Evolutionary conservation across 2,329 filamentous ascomycete genomes (phyloP), one percentile per base, ranked within the genome.

Genomic region (Coniella vitis): DNA sequence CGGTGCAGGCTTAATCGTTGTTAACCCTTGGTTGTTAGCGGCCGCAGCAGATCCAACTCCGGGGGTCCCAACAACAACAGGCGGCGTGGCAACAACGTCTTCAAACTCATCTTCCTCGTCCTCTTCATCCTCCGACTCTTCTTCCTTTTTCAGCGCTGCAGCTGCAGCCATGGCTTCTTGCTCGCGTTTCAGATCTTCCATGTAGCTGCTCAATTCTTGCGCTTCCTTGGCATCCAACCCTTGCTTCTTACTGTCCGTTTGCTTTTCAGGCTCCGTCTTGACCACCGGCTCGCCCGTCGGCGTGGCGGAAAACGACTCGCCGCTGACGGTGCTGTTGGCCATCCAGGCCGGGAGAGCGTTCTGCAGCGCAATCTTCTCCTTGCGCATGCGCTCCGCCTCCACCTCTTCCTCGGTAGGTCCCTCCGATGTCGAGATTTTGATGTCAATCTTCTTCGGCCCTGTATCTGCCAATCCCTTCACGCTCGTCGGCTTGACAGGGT

Each of bases 311-410:
- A 79, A 85, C n/a, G 78, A 76, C 51, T 81, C 74, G 44, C 80
- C 79, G 4, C 74, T 81, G 41, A 87, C 76, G 2, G 84, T 87
- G 54, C 82, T 86, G 49, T 83, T 78, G 1, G 81, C 79, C 67
- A 87, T 86, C 83, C 85, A 88, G 8, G 74, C 69, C 2, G 85
- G 85, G 52, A 89, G 66, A 7, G 79, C 81, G 60, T 89, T 89
- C 60, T 87, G 81, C 56, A 74, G 71, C 2, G 81, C 79, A 54
- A 83, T 72, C 63, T 80, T 79, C 59, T 84, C 82, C 61, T 82
- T 84, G 39, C 75, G 73, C n/a, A 74, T 76, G 50, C 75, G 72
- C 58, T 86, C 83, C 31, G 79, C 80, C 32, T 78, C 77, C 61
- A 78, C 78, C 58, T 86, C 81, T 44, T 82, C 83, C 56, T 84